Percentiles rank a stretch among this genome's conserved stretches.
Conservation (phyloP, 345 rosid species). For the Salix exigua region DNA sequence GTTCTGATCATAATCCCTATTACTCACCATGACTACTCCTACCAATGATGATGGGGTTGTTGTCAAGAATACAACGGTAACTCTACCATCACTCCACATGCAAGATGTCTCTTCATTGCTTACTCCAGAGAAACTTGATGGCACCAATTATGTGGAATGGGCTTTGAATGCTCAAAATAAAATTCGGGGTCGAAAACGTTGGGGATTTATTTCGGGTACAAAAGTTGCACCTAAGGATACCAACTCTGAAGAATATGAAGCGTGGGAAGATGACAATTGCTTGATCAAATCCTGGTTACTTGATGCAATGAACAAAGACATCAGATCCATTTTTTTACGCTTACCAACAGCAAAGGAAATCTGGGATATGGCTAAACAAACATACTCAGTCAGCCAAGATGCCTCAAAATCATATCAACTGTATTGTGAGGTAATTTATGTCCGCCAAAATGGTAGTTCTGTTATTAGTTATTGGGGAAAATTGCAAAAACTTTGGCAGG, state of each 20-base stretch:
- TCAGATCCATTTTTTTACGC: not conserved
- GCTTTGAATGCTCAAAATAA: not conserved
- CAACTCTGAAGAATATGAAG: not conserved
- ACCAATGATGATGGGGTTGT: not conserved
- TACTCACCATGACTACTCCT: not conserved
- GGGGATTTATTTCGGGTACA: not conserved
- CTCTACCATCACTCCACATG: not conserved
- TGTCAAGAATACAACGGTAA: not conserved
- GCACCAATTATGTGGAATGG: not conserved
- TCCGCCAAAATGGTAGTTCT: not conserved
- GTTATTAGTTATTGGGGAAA: not conserved
- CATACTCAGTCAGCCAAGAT: not conserved
- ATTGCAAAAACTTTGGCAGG: not conserved
- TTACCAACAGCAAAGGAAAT: not conserved
- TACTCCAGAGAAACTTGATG: not conserved
- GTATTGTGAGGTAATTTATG: not conserved
- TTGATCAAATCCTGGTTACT: not conserved
- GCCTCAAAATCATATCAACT: too few relatives aligned
- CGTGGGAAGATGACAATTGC: not conserved
- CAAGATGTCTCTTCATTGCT: not conserved
- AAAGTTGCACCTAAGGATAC: not conserved
- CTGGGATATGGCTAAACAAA: not conserved
- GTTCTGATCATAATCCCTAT: not conserved
- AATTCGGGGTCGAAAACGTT: not conserved
- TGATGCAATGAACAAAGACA: not conserved